Evolutionary conservation across 2,329 filamentous ascomycete species (phyloP), one percentile per base, ranked within the genome.

Genomic region (Fusarium sororula): DNA sequence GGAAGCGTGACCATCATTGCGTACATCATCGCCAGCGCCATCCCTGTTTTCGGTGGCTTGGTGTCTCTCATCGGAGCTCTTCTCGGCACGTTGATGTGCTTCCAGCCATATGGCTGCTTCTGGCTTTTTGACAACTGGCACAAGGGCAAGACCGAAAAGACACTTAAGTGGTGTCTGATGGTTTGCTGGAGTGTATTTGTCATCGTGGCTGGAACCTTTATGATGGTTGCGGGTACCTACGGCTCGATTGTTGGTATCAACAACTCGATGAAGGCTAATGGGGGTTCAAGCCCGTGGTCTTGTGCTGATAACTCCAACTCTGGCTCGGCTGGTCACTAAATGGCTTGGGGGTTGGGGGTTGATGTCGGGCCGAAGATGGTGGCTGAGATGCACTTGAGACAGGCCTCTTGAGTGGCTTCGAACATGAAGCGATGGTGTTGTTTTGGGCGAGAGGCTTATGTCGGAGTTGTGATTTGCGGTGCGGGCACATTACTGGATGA

Each of bases 141-240:
- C 2, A 62, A 60, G 37, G 44, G 78, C 45, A 56, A 66, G 50
- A 26, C 41, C 3, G 24, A 24, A 10, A 69, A 28, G 26, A 41
- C 66, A 13, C 6, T 44, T 5, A 68, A 47, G 13, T 75, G 73
- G 73, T 64, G 30, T 18, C n/a, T 69, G 1, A 70, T 74, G 61
- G 70, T 72, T 22, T 32, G 35, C 10, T 74, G 66, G 69, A 39
- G 70, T 28, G 28, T 65, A 3, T 74, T 75, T 53, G 53, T 75
- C 11, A 72, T 75, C 4, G 20, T 62, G 2, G 58, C 67, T 6
- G 77, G 77, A 10, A 73, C 74, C 0, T 87, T 86, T 65, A 68
- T 86, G 14, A 86, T 83, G 79, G 73, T 86, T 51, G 82, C 79
- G 8, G 85, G 84, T 3, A 86, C 84, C 0, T 87, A 86, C 55